phyloP scores from a whole-genome alignment of 805 yeast genomes.

The Kluyveromyces dobzhanskii region DNA sequence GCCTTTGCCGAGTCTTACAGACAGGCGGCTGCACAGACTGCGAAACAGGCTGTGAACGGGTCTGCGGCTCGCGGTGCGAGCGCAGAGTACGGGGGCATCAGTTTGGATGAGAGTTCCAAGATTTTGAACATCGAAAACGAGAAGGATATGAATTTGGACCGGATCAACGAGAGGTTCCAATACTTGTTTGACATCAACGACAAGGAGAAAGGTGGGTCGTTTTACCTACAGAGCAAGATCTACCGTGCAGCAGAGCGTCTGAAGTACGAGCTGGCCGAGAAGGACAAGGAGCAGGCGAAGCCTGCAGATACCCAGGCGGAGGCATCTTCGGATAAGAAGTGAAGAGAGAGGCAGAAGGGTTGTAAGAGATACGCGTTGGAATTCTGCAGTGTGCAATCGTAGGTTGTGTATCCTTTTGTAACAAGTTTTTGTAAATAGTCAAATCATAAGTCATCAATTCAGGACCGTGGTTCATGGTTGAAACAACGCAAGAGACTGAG shows the following conservation, averaged over 20 bases:
- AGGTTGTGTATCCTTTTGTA: too few species aligned
- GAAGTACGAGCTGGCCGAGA: slow-evolving; percentile 53
- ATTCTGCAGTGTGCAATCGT: too few species aligned
- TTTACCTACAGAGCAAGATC: slow-evolving; percentile 87
- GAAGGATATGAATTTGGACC: slow-evolving; percentile 44
- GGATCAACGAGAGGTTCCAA: slow-evolving; percentile 61
- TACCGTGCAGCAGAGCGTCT: slow-evolving; percentile 90
- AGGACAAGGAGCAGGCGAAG: slow-evolving; percentile 10
- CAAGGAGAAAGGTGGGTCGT: slow-evolving; percentile 93
- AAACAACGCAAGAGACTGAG: too few species aligned
- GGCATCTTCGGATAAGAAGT: too few species aligned
- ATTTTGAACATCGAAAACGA: slow-evolving; percentile 71
- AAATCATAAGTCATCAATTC: too few species aligned
- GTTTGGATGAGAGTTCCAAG: slow-evolving; percentile 85
- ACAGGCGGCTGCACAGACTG: slow-evolving; percentile 93
- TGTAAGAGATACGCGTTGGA: too few species aligned
- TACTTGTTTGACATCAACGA: slow-evolving; percentile 83
- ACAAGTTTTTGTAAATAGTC: too few species aligned
- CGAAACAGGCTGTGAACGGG: slow-evolving; percentile 50
- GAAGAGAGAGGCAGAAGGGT: too few species aligned
- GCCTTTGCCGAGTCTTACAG: slow-evolving; percentile 96
- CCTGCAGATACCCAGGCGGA: too few species aligned
- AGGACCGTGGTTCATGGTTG: too few species aligned
- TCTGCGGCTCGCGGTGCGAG: slow-evolving; percentile 33
- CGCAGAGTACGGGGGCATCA: slow-evolving; percentile 59